These are phyloP conservation scores for Crithidia mellificae DNA, from an alignment of 208 protist genomes.

Conservation along the genomic window DNA sequence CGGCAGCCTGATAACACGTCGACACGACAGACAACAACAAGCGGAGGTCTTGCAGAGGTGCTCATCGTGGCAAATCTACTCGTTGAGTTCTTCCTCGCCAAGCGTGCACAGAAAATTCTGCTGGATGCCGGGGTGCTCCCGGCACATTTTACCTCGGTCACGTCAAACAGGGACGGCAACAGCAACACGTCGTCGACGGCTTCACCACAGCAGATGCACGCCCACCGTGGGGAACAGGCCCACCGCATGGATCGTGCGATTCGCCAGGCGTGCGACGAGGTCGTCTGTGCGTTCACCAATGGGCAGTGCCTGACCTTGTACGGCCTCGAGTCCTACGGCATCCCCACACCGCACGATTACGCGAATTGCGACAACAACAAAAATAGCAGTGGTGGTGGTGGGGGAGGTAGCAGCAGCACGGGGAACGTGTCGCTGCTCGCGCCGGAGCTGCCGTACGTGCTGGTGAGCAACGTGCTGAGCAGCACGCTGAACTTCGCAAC, in stretches of 20 bases:
- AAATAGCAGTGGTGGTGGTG: no score
- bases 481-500: conserved; percentile 48
- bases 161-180: neutral
- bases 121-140: conserved; percentile 10
- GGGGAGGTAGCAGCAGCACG: neutral
- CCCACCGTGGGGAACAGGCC: conserved; percentile 1
- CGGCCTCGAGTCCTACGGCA: conserved; percentile 38
- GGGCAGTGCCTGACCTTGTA: conserved; percentile 40
- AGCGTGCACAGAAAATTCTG: conserved; percentile 36
- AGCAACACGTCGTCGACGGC: no score
- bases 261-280: conserved; percentile 58
- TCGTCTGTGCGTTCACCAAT: conserved; percentile 54
- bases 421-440: conserved; percentile 19
- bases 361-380: neutral
- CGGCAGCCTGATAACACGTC: neutral
- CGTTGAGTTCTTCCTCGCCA: conserved; percentile 60
- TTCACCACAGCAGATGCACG: neutral
- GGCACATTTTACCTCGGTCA: neutral
- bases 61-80: conserved; percentile 44
- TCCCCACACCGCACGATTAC: conserved; percentile 29
- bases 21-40: conserved; percentile 1
- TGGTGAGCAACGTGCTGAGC: conserved; percentile 52
- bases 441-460: conserved; percentile 36
- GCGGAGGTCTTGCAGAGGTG: conserved; percentile 40
- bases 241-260: conserved; percentile 37